Conservation (phyloP, 805 yeast species). For the Wickerhamiella siamensis region DNA sequence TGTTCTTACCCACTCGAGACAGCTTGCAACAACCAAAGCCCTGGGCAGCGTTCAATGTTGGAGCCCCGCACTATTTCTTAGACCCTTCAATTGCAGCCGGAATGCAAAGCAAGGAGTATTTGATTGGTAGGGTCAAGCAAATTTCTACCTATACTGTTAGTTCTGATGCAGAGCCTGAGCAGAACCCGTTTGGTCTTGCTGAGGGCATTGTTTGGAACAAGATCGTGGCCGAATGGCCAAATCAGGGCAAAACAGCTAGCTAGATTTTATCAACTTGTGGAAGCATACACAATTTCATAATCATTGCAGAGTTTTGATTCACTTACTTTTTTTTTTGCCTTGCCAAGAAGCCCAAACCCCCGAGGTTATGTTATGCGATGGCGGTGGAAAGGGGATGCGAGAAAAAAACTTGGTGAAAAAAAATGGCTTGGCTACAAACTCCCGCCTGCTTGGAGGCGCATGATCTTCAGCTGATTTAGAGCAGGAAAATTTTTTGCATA, state of each 20-base stretch:
- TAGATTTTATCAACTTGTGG: too few species aligned
- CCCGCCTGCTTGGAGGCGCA: too few species aligned
- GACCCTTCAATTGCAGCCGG: conserved; percentile 30
- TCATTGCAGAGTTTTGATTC: too few species aligned
- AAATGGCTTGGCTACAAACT: too few species aligned
- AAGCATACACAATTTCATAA: too few species aligned
- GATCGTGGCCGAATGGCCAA: conserved; percentile 10
- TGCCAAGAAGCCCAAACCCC: too few species aligned
- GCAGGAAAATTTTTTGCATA: too few species aligned
- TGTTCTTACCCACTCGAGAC: conserved; percentile 67
- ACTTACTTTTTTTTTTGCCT: too few species aligned
- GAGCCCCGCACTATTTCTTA: conserved; percentile 72
- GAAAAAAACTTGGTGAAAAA: too few species aligned
- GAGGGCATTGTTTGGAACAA: conserved; percentile 32
- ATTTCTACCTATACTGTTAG: conserved; percentile 34
- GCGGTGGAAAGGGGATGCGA: too few species aligned
- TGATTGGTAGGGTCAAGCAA: conserved; percentile 53
- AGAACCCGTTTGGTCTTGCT: conserved; percentile 54
- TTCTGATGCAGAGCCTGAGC: conserved; percentile 24
- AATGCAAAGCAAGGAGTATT: conserved; percentile 52
- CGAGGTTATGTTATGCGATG: too few species aligned
- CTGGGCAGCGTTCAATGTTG: conserved; percentile 93
- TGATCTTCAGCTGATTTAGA: too few species aligned
- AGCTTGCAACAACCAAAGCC: conserved; percentile 33
- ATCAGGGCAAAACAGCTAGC: neutral